Evolutionary conservation across 2,329 filamentous ascomycete genomes (phyloP).

Genomic region (Fusarium sp.): DNA sequence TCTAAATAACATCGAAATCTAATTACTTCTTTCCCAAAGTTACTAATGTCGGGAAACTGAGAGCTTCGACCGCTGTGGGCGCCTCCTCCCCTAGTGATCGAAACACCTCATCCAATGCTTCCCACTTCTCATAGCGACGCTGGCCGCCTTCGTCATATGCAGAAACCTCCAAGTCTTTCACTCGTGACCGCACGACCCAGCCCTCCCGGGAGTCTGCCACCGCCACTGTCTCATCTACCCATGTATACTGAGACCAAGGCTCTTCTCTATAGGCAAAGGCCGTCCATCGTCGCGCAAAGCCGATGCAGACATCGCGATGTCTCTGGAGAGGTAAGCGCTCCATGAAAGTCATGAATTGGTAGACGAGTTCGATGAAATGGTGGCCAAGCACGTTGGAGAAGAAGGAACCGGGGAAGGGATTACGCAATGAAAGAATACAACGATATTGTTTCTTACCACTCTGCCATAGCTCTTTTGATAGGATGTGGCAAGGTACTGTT

Average conservation of each 20-base stretch:
- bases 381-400: not conserved
- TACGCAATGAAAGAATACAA: not conserved
- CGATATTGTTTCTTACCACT: not conserved
- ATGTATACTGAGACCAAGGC: not conserved
- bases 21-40: not conserved
- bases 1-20: not conserved
- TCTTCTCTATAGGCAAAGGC: not conserved
- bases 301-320: not conserved
- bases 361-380: not conserved
- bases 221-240: not conserved
- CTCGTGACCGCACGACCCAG: not conserved
- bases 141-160: not conserved
- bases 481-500: not conserved
- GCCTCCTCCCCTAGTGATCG: not conserved
- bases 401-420: not conserved
- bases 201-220: not conserved
- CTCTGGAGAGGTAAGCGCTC: not conserved
- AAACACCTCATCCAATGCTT: not conserved
- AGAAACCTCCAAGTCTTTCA: not conserved
- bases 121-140: not conserved
- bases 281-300: not conserved
- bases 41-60: not conserved
- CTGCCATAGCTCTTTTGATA: not conserved
- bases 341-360: not conserved
- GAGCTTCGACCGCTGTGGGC: not conserved